Percentiles rank a stretch among this genome's conserved stretches.
Conservation (phyloP, 495 filamentous ascomycete genomes). For the Penicillium soppii region DNA sequence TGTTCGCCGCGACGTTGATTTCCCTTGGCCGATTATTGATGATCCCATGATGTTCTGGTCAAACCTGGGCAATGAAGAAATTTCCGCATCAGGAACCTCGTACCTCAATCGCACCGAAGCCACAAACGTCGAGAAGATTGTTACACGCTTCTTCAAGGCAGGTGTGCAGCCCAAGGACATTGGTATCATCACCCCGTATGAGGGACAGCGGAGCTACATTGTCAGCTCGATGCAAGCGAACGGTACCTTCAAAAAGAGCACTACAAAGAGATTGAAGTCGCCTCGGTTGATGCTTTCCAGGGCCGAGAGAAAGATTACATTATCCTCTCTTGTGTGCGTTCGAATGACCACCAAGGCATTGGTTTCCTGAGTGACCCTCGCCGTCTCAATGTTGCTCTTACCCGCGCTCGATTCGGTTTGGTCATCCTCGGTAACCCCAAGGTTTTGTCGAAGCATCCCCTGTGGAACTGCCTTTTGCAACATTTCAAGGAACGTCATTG, state of each 20-base stretch:
- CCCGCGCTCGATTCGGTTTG: conserved; percentile 91
- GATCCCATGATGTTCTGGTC: conserved; percentile 99
- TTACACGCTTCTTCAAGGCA: conserved; percentile 99
- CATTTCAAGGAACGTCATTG: conserved; percentile 98
- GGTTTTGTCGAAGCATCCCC: conserved; percentile 93
- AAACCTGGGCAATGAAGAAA: conserved; percentile 95
- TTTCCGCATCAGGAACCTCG: conserved; percentile 94
- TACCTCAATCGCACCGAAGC: conserved; percentile 98
- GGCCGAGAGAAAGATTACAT: conserved; percentile 99
- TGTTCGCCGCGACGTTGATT: conserved; percentile 90
- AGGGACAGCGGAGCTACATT: conserved; percentile 97
- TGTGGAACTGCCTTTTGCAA: conserved; percentile 94
- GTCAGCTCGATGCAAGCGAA: conserved; percentile 98
- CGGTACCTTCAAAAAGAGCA: conserved; percentile 97
- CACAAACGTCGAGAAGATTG: conserved; percentile 95
- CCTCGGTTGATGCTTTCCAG: conserved; percentile 98
- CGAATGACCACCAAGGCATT: conserved; percentile 98
- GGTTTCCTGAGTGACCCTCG: conserved; percentile 98
- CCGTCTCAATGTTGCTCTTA: conserved; percentile 98
- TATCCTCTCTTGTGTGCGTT: conserved; percentile 95
- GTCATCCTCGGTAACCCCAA: conserved; percentile 98
- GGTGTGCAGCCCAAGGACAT: conserved; percentile 89
- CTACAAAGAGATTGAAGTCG: conserved; percentile 99
- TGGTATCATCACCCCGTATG: conserved; percentile 98
- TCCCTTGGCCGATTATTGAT: conserved; percentile 94